A percentile compares a stretch with the other conserved stretches of the same genome.
These are phyloP conservation scores for Mortierella sp. DNA, from an alignment of 371 early-diverging fungal species.

Conservation along the genomic window DNA sequence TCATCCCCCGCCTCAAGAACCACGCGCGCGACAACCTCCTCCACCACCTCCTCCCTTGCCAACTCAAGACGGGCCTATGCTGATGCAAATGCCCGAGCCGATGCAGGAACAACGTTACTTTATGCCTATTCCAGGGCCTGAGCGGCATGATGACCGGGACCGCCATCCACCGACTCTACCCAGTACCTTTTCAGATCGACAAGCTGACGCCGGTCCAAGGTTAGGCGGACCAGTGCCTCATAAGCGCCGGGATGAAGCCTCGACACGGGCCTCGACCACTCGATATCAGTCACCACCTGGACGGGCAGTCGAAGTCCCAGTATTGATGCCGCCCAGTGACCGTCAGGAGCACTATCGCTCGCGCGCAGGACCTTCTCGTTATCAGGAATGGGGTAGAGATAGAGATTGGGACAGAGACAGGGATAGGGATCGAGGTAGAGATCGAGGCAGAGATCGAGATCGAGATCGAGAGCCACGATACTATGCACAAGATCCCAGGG, in stretches of 20 bases:
- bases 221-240: background rate
- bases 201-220: background rate
- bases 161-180: background rate
- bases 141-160: too few species aligned
- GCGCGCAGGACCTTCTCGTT: too few species aligned
- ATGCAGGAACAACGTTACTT: background rate
- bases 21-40: background rate
- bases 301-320: too few species aligned
- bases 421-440: background rate
- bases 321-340: too few species aligned
- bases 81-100: background rate
- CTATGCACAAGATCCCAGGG: background rate
- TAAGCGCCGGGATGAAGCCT: background rate
- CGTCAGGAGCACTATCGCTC: too few species aligned
- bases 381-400: too few species aligned
- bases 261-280: background rate
- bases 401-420: conserved; percentile 1
- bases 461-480: background rate
- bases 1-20: too few species aligned
- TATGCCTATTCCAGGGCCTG: background rate
- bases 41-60: conserved; percentile 15
- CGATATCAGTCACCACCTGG: too few species aligned
- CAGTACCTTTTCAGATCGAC: background rate
- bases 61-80: conserved; percentile 14
- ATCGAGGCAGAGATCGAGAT: background rate